phyloP scores from a whole-genome alignment of 1,284 basidiomycete species.

The Coniferiporia sulphurascens region DNA sequence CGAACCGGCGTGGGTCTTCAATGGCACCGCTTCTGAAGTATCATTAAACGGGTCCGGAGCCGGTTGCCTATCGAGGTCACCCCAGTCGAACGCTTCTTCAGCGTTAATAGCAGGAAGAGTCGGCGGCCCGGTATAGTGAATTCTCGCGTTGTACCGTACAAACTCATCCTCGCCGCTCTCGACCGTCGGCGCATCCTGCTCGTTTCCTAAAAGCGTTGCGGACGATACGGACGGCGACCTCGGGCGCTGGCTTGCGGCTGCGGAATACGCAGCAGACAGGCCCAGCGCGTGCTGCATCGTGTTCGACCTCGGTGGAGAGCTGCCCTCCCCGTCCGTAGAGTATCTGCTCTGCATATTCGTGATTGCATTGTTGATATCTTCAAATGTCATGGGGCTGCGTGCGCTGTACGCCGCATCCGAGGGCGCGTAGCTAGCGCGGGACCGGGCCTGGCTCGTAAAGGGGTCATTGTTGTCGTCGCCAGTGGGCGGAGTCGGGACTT shows the following conservation, averaged over 20 bases:
- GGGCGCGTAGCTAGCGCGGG: constrained; percentile 6
- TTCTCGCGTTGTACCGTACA: background rate
- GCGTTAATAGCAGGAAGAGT: constrained; percentile 30
- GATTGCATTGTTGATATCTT: constrained; percentile 16
- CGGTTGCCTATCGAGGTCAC: constrained; percentile 14
- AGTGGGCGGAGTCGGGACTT: background rate
- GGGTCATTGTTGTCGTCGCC: constrained; percentile 4
- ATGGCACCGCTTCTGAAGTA: constrained; percentile 18
- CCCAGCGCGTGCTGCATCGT: background rate
- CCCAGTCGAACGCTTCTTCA: constrained; percentile 30
- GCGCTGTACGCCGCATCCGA: constrained; percentile 1
- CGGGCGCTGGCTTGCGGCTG: background rate
- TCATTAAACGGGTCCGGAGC: constrained; percentile 30
- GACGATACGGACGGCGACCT: constrained; percentile 11
- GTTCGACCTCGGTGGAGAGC: background rate
- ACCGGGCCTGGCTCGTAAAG: constrained; percentile 6
- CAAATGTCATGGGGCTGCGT: constrained; percentile 11
- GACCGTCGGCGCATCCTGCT: background rate
- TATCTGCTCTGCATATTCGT: constrained; percentile 6
- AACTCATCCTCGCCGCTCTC: background rate
- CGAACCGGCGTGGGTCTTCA: constrained; percentile 13
- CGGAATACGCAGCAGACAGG: background rate
- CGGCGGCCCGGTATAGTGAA: constrained; percentile 8
- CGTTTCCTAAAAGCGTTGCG: constrained; percentile 2
- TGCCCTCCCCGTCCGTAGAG: background rate